Base-by-base conservation (phyloP, 1,139 yeast species). In the Magnusiomyces paraingens region DNA sequence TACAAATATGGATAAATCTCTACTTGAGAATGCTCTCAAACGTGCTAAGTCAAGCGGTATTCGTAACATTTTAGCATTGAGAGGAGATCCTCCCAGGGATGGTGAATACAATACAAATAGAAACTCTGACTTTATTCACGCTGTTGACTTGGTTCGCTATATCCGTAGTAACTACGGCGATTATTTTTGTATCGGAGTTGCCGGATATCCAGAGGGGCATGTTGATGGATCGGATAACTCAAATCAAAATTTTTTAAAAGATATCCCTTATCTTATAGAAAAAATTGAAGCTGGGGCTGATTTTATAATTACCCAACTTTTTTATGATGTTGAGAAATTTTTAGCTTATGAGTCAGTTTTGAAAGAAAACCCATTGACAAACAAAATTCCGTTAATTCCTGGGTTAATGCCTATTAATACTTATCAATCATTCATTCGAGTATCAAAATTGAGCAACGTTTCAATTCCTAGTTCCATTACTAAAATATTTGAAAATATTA, bases 331-430 rank as follows among this genome's bases (percentile, higher is more conserved):
- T 12, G 77, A 75, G 40, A 79, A 79, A 63, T 83, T 81, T 62
- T 58, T 82, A 39, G 65, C 63, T 3, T 85, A 80, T 67, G 86
- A 81, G 57, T 62, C 69, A 49, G 58, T 53, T 68, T 61, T 74
- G n/a, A 60, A 77, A 62, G 8, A 26, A 26, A 69, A 78, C 68
- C 70, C 71, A 69, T 56, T 70, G 57, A 50, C 80, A 66, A 66
- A 77, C 66, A 70, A 76, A 3, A 71, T 85, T 43, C 80, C 86
- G 11, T 73, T 93, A 47, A 79, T 93, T 51, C 99, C 99, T 0
- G 99, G 99, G 1, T 74, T 93, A 61, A 86, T 93, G 94, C 99
- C 99, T n/a, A 84, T 94, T 41, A 90, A 91, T 63, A 91, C 96
- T 2, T 90, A 82, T 68, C 81, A 82, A 61, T 82, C 91, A 49